Evolutionary conservation across 352 stramenopile species (phyloP), one percentile per base, ranked within the genome.

Genomic region (Pythium myriotylum): DNA sequence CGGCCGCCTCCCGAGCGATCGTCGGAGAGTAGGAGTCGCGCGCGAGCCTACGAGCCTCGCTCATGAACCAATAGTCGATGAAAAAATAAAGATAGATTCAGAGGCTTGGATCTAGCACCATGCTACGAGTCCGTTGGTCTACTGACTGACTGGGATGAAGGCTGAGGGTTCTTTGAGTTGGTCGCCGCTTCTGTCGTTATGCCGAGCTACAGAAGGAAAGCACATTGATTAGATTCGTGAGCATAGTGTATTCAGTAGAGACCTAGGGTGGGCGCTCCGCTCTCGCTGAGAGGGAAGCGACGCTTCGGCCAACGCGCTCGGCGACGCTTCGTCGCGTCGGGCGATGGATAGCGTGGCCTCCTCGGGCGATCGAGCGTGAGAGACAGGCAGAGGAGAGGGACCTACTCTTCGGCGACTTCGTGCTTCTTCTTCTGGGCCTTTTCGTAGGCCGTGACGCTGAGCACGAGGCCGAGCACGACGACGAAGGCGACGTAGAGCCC

Each of bases 401-500:
- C 50, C 57, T 72, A 78, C 47, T 65, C 49, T 9, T 74, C 45
- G 32, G 76, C 72, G 20, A 85, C 54, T 23, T 77, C 50, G 64
- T 81, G 52, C 22, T 75, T 78, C 54, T 84, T 65, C 41, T 83
- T 59, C 72, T 85, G 76, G 39, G 66, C 73, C 63, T 86, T 84
- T 42, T 90, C 79, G 76, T 89, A 91, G 16, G 74, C 69, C 56
- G 74, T 82, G 42, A 81, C 79, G 37, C 43, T 70, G 43, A 92
- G 77, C 59, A 90, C 78, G 54, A 88, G 67, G 52, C 65, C 69
- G 43, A 92, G 78, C 70, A 91, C 75, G 56, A 60, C 58, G 48
- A 91, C 32, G 67, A 88, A 91, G 47, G 67, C 65, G 17, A 80
- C 74, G 61, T 86, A 92, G 62, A 90, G 68, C 27, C 74, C 80